Conservation (phyloP, 176 grass and related monocot genomes). For the Eremochloa ophiuroides region DNA sequence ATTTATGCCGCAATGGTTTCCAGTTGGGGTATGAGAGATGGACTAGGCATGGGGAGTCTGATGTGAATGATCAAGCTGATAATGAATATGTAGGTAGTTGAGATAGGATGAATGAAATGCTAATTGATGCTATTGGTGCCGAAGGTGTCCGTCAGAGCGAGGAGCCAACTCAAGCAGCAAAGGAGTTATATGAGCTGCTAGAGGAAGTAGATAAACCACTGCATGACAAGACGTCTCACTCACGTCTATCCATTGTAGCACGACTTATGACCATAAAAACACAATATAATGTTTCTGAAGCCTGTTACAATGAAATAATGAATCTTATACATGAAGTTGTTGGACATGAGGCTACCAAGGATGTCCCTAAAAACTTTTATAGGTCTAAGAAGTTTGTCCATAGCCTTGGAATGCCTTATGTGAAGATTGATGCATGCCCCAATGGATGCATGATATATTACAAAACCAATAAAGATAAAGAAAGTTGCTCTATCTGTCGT, state of each 20-base stretch:
- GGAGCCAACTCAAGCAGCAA: not conserved
- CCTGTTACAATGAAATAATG: not conserved
- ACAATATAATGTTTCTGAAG: not conserved
- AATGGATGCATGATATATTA: no score
- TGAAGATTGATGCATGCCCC: no score
- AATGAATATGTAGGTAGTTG: not conserved
- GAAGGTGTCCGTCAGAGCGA: no score
- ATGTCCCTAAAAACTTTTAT: not conserved
- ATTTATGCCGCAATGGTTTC: not conserved
- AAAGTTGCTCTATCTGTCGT: no score
- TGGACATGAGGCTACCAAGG: not conserved
- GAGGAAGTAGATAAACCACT: no score
- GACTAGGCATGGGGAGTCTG: no score
- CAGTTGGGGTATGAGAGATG: not conserved
- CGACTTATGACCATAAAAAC: not conserved
- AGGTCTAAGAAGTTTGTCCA: not conserved
- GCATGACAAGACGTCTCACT: not conserved
- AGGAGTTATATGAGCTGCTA: no score
- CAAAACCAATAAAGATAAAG: no score
- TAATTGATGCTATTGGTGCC: not conserved
- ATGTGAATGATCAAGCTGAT: not conserved
- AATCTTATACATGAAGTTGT: not conserved
- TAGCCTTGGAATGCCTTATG: no score
- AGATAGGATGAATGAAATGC: not conserved
- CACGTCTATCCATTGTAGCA: not conserved